Evolutionary conservation across 164 flowering plant genomes (phyloP), one percentile per base, ranked within the genome.

Genomic region (Akebia trifoliata): DNA sequence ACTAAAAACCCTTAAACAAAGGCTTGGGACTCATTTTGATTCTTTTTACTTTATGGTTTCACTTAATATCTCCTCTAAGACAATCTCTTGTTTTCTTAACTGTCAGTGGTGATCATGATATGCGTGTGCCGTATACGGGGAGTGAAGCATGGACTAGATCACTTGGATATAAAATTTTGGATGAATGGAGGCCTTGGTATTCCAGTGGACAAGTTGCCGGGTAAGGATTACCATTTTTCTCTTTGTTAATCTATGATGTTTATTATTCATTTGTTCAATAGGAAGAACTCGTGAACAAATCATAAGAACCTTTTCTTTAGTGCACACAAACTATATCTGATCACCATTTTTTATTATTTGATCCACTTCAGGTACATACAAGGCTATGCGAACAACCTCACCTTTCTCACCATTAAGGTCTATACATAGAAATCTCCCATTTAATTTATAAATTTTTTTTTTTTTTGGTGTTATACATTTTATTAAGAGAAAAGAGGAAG

Each of bases 31-130:
- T n/a, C n/a, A n/a, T n/a, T n/a, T n/a, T n/a, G n/a, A n/a, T n/a
- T n/a, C n/a, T n/a, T n/a, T n/a, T n/a, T n/a, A n/a, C n/a, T n/a
- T n/a, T n/a, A n/a, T n/a, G n/a, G n/a, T n/a, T n/a, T n/a, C n/a
- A n/a, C n/a, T n/a, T n/a, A n/a, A n/a, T 49, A 7, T n/a, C 11
- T 1, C 18, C 32, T 49, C 12, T 25, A 25, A 25, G 26, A 26
- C 12, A 12, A n/a, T 29, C 22, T 17, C 48, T 18, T 44, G 48
- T 11, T 11, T 21, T 49, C n/a, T 49, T 62, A 44, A 32, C 22
- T 62, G 58, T 71, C 81, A 86, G 96, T 57, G 95, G 98, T n/a
- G 96, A 88, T 69, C 98, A 91, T 70, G 98, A 91, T 68, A 86
- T 91, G 95, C 86, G 98, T 63, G 95, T 91, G 45, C 96, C 96